A percentile compares a stretch with the other conserved stretches of the same genome.
Evolutionary conservation across 2,329 filamentous ascomycete species (phyloP).

Genomic region (Plenodomus biglobosus): DNA sequence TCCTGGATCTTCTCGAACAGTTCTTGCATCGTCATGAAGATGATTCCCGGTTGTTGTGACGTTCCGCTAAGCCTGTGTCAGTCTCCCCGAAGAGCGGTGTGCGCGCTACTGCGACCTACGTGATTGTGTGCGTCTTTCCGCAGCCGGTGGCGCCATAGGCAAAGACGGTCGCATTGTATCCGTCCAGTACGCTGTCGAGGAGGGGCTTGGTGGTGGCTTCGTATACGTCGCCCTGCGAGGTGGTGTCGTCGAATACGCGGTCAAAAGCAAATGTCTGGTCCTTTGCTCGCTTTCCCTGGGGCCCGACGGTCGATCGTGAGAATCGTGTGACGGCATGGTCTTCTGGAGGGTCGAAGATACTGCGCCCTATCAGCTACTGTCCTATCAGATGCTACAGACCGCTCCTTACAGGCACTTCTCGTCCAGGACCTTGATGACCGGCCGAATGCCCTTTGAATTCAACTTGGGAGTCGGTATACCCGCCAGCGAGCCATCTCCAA

Average conservation of each 20-base stretch:
- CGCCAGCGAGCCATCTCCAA: slow-evolving; percentile 97
- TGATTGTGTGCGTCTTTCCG: slow-evolving; percentile 97
- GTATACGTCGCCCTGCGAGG: slow-evolving; percentile 89
- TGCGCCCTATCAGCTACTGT: slow-evolving; percentile 47
- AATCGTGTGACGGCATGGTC: slow-evolving; percentile 90
- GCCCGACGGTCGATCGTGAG: slow-evolving; percentile 70
- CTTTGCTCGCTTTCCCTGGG: slow-evolving; percentile 85
- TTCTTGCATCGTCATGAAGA: slow-evolving; percentile 99
- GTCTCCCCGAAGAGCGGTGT: slow-evolving; percentile 1
- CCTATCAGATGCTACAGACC: not conserved
- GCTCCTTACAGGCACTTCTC: slow-evolving; percentile 83
- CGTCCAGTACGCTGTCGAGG: slow-evolving; percentile 93
- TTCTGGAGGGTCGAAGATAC: slow-evolving; percentile 95
- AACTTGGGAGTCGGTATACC: slow-evolving; percentile 81
- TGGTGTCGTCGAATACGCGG: slow-evolving; percentile 93
- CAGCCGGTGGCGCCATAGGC: slow-evolving; percentile 97
- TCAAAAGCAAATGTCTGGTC: slow-evolving; percentile 98
- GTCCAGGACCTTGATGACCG: slow-evolving; percentile 94
- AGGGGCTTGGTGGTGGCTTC: slow-evolving; percentile 85
- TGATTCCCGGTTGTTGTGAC: slow-evolving; percentile 89
- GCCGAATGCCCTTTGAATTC: slow-evolving; percentile 79
- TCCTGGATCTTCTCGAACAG: slow-evolving; percentile 96
- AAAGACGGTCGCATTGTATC: slow-evolving; percentile 98
- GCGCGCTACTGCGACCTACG: slow-evolving; percentile 33
- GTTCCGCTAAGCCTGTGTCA: slow-evolving; percentile 61